phyloP scores from a whole-genome alignment of 164 flowering plant genomes.

The Magnolia changhungtana region DNA sequence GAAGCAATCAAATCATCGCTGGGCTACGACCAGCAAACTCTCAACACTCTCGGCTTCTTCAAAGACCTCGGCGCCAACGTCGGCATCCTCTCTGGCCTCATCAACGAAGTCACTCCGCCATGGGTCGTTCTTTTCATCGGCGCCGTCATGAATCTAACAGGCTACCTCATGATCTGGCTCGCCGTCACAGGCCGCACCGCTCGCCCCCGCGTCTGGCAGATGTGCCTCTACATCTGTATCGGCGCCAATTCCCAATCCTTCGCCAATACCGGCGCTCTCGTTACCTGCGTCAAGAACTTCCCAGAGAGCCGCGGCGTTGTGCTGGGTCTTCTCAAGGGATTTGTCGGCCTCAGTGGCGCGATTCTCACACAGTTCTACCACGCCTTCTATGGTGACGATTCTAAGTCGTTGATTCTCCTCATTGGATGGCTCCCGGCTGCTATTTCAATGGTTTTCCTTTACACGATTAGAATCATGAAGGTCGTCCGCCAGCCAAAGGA shows the following conservation, averaged over 20 bases:
- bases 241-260: slow-evolving; percentile 59
- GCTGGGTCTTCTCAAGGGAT: slow-evolving; percentile 57
- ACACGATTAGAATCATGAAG: slow-evolving; percentile 26
- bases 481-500: slow-evolving; percentile 25
- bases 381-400: slow-evolving; percentile 36
- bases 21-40: slow-evolving; percentile 65
- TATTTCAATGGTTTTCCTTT: slow-evolving; percentile 28
- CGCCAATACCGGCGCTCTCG: slow-evolving; percentile 57
- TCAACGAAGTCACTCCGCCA: slow-evolving; percentile 58
- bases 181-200: slow-evolving; percentile 39
- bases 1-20: slow-evolving; percentile 38
- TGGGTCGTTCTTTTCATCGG: slow-evolving; percentile 59
- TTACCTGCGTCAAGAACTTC: slow-evolving; percentile 58
- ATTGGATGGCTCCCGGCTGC: slow-evolving; percentile 34
- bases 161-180: slow-evolving; percentile 64
- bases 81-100: slow-evolving; percentile 56
- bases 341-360: slow-evolving; percentile 64
- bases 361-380: slow-evolving; percentile 54
- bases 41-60: slow-evolving; percentile 60
- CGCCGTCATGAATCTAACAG: slow-evolving; percentile 44
- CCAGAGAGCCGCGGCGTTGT: slow-evolving; percentile 60
- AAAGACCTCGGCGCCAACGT: slow-evolving; percentile 71
- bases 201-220: slow-evolving; percentile 50
- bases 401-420: slow-evolving; percentile 26
- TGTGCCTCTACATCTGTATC: slow-evolving; percentile 53